Evolutionary conservation across 176 grass and related monocot genomes (phyloP), one percentile per base, ranked within the genome.

Genomic region (Neostapfia colusana): DNA sequence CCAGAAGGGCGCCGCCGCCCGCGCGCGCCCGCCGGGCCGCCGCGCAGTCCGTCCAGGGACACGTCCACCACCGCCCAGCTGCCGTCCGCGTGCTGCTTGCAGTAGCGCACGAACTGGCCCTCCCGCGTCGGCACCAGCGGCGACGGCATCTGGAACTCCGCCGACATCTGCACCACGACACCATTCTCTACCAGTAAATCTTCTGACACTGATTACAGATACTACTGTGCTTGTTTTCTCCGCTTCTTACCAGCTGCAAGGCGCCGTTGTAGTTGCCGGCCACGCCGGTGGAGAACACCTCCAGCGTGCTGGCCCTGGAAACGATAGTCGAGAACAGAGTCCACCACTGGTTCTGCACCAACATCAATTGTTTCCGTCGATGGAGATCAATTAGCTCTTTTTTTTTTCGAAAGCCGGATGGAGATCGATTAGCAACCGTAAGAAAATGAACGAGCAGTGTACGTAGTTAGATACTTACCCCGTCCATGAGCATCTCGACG

Each of bases 51-150:
- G 17, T 97, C 95, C 2, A 94, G 36, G 18, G 95, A 94, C 63
- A 98, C 91, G 55, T 98, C 95, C 20, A 94, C 91, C 1, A 98
- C 85, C 23, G 91, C 91, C 95, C 95, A 98, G 20, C 69, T 79
- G 53, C 86, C 95, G 17, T 91, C 91, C 0, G 66, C 46, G 6
- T 90, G 86, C 46, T 94, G 91, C 79, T 98, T 93, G 91, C 95
- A 98, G 85, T 98, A 94, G 25, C 95, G 86, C 56, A 92, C 64
- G 75, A 98, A 98, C 24, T 92, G 79, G 69, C 42, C 80, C 77
- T 98, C 95, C 3, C 91, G 73, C 2, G 89, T 94, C 12, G 95
- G 91, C 35, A 98, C 91, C 12, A 98, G 76, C 0, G 95, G 91
- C 2, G 91, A 92, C 0, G 89, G 91, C 69, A 98, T 84, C 76